These are phyloP conservation scores for Mucor lusitanicus DNA, from an alignment of 371 early-diverging fungal genomes.

Conservation along the genomic window DNA sequence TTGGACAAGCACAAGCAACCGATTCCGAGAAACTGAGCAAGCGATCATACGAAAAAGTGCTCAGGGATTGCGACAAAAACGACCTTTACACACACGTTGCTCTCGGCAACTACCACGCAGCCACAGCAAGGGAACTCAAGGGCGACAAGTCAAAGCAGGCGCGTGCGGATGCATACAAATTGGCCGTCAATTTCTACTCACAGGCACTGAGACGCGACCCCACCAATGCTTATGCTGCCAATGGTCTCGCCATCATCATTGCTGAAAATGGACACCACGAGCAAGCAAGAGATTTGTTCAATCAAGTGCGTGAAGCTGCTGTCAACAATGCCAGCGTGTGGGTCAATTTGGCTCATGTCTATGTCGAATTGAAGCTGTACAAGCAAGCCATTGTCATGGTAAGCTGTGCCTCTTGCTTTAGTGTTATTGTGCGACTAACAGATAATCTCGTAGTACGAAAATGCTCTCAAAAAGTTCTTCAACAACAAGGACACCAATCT, in stretches of 20 bases:
- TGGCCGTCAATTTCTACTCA: slow-evolving; percentile 81
- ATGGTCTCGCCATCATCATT: slow-evolving; percentile 78
- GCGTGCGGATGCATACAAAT: slow-evolving; percentile 61
- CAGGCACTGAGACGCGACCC: slow-evolving; percentile 78
- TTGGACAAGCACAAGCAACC: slow-evolving; percentile 66
- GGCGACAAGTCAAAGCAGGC: slow-evolving; percentile 32
- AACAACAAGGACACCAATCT: slow-evolving; percentile 63
- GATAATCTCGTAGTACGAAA: slow-evolving; percentile 61
- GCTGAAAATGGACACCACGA: slow-evolving; percentile 71
- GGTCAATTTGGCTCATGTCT: slow-evolving; percentile 81
- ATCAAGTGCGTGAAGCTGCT: slow-evolving; percentile 68
- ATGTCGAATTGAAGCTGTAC: slow-evolving; percentile 73
- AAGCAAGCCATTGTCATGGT: slow-evolving; percentile 70
- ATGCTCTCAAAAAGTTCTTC: slow-evolving; percentile 54
- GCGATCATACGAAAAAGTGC: slow-evolving; percentile 75
- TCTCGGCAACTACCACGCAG: slow-evolving; percentile 82
- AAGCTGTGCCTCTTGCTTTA: slow-evolving; percentile 7
- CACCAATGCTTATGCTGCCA: slow-evolving; percentile 73
- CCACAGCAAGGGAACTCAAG: slow-evolving; percentile 58
- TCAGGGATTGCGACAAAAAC: slow-evolving; percentile 76
- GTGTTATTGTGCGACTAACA: no score
- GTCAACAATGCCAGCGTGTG: slow-evolving; percentile 60
- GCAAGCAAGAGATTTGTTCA: slow-evolving; percentile 78
- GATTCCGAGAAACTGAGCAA: slow-evolving; percentile 66
- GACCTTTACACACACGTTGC: slow-evolving; percentile 80